Percentiles rank a stretch among this genome's conserved stretches.
Evolutionary conservation across 208 protist species (phyloP).

Genomic region (Leishmania tarentolae): DNA sequence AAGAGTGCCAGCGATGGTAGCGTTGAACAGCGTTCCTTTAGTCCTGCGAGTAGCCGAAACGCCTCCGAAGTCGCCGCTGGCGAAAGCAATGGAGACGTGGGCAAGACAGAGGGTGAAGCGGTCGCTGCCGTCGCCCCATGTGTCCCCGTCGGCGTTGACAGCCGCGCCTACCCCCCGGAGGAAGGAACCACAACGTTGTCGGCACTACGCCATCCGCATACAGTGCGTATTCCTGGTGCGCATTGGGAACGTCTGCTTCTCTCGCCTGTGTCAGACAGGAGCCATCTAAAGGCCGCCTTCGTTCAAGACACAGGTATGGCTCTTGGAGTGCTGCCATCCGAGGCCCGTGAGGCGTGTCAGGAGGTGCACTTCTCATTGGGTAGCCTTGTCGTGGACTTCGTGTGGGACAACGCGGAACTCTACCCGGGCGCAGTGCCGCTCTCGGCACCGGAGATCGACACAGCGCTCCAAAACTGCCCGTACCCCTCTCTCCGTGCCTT

Average conservation of each 20-base stretch:
- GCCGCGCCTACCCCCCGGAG: no score
- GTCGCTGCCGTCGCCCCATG: not conserved
- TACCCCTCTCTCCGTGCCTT: constrained; percentile 26
- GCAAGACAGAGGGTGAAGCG: not conserved
- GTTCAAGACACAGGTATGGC: constrained; percentile 12
- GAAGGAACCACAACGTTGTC: not conserved
- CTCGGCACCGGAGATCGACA: constrained; percentile 34
- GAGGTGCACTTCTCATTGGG: constrained; percentile 16
- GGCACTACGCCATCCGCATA: constrained; percentile 18
- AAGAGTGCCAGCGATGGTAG: not conserved
- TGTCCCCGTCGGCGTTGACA: not conserved
- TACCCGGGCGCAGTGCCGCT: constrained; percentile 23
- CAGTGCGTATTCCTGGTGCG: constrained; percentile 19
- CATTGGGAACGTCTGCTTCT: constrained; percentile 26
- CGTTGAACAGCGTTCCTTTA: not conserved
- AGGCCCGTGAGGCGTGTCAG: constrained; percentile 29
- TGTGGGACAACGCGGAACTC: constrained; percentile 30
- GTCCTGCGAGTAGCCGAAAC: not conserved
- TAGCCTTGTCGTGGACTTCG: constrained; percentile 24
- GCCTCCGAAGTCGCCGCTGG: not conserved
- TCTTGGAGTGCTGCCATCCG: constrained; percentile 25
- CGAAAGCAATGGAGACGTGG: not conserved
- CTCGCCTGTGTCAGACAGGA: constrained; percentile 1
- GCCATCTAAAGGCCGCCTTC: constrained; percentile 18
- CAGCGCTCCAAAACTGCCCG: constrained; percentile 19